Evolutionary conservation across 176 grass and related monocot genomes (phyloP).

Genomic region (Bromus sterilis): DNA sequence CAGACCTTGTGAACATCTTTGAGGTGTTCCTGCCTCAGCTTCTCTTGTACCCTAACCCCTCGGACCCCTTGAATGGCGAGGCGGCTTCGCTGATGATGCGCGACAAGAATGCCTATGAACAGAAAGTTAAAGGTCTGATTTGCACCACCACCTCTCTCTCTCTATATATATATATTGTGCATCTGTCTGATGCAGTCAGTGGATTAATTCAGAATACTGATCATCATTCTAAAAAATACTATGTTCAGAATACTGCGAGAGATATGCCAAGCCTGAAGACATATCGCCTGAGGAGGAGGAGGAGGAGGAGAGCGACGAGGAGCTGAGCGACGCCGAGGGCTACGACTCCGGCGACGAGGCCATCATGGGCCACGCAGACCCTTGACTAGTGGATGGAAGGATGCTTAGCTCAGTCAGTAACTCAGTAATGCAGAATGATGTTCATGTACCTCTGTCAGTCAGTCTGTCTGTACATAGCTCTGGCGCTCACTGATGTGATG

Average conservation of each 20-base stretch:
- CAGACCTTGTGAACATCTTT: constrained; percentile 59
- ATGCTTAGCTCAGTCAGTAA: not conserved
- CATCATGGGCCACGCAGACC: constrained; percentile 28
- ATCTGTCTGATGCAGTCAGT: not conserved
- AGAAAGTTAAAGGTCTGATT: constrained; percentile 49
- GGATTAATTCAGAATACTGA: not conserved
- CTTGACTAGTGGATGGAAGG: not conserved
- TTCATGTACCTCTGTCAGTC: not conserved
- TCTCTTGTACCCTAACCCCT: constrained; percentile 49
- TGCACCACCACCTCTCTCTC: not conserved
- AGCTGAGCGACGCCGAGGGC: constrained; percentile 26
- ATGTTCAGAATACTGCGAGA: constrained; percentile 34
- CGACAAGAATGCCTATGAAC: constrained; percentile 41
- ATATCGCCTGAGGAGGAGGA: constrained; percentile 6
- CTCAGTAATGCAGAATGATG: not conserved
- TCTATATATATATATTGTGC: too few relatives aligned
- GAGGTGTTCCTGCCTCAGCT: constrained; percentile 58
- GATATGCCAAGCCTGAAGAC: constrained; percentile 43
- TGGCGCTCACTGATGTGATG: not conserved
- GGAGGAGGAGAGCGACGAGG: constrained; percentile 38
- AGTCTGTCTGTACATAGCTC: not conserved
- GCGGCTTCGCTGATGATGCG: constrained; percentile 52
- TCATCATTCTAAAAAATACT: too few relatives aligned
- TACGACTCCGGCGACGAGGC: constrained; percentile 23
- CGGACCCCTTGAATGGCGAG: constrained; percentile 53